phyloP scores from a whole-genome alignment of 306 rosid genomes.

The Hippophae gyantsensis region DNA sequence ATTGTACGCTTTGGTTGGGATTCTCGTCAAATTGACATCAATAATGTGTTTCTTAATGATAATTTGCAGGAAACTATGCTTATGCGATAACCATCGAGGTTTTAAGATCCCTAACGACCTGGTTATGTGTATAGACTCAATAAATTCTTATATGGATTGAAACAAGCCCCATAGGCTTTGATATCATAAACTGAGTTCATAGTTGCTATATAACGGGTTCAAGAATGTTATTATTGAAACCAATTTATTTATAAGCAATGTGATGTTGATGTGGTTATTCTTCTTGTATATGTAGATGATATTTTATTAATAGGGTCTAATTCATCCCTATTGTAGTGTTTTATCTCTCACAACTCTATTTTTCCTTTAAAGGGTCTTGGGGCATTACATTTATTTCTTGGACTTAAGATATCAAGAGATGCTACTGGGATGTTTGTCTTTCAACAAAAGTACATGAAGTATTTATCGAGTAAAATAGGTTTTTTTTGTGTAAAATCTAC shows the following conservation, averaged over 20 bases:
- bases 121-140: not conserved
- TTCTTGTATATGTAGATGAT: not conserved
- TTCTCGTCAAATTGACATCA: not conserved
- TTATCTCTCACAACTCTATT: not conserved
- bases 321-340: not conserved
- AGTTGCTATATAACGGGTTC: not conserved
- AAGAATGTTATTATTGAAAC: not conserved
- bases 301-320: not conserved
- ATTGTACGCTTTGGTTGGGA: not conserved
- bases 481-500: not conserved
- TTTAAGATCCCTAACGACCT: not conserved
- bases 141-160: not conserved
- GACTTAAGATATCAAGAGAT: not conserved
- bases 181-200: too few species aligned
- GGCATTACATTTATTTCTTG: not conserved
- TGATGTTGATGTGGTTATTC: not conserved
- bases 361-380: not conserved
- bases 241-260: too few species aligned
- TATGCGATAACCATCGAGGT: not conserved
- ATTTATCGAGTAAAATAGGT: too few species aligned
- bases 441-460: too few species aligned
- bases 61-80: not conserved
- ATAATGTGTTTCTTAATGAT: not conserved
- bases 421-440: not conserved
- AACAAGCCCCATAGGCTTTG: not conserved